These are phyloP conservation scores for Lachnellula occidentalis DNA, from an alignment of 2,329 filamentous ascomycete genomes.

Conservation along the genomic window DNA sequence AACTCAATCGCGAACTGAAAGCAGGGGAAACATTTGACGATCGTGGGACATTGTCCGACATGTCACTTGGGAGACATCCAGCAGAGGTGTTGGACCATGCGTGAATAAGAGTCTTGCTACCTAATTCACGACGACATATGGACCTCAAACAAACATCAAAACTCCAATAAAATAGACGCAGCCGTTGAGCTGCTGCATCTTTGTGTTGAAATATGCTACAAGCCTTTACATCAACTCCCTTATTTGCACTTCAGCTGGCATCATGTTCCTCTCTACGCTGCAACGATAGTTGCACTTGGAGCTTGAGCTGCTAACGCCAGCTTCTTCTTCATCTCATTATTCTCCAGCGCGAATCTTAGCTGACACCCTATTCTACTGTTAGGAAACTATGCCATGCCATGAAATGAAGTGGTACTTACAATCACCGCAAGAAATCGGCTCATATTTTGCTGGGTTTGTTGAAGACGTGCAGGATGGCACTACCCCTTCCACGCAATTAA, in stretches of 20 bases:
- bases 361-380: constrained; percentile 25
- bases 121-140: too few species aligned
- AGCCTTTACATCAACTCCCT: background rate
- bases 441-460: constrained; percentile 43
- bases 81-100: too few species aligned
- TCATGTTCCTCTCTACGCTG: constrained; percentile 9
- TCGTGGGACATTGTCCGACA: background rate
- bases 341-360: constrained; percentile 27
- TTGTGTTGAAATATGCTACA: background rate
- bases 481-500: constrained; percentile 45
- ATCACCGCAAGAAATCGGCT: constrained; percentile 46
- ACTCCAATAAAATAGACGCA: background rate
- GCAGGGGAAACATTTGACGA: background rate
- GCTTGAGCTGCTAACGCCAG: constrained; percentile 14
- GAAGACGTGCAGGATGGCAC: constrained; percentile 43
- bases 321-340: constrained; percentile 24
- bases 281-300: constrained; percentile 24
- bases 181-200: background rate
- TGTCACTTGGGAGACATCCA: too few species aligned
- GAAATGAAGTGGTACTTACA: constrained; percentile 25
- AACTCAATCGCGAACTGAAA: background rate
- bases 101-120: too few species aligned
- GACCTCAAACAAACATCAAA: background rate
- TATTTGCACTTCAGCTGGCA: too few species aligned
- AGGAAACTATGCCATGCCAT: background rate